Percentiles rank a stretch among this genome's conserved stretches.
Evolutionary conservation across 768 basidiomycete species (phyloP).

Genomic region (Cystoderma amianthinum): DNA sequence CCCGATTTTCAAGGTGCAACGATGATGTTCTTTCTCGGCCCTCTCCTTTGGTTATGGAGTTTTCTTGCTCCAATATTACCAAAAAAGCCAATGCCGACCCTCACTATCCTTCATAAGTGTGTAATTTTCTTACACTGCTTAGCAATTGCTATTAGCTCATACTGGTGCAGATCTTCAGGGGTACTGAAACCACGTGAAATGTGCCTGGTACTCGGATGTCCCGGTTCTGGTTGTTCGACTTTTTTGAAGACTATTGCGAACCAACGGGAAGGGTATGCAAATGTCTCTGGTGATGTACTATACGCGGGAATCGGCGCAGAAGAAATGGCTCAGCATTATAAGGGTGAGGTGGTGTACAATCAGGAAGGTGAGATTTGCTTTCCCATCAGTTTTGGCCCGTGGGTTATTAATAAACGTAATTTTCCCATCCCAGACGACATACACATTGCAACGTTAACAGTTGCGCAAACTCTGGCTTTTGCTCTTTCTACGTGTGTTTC

Average conservation of each 20-base stretch:
- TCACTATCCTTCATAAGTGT: conserved; percentile 57
- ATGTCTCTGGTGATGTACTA: conserved; percentile 62
- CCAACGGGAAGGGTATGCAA: conserved; percentile 56
- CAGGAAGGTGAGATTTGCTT: conserved; percentile 46
- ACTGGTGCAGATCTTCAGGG: conserved; percentile 56
- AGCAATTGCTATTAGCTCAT: not conserved
- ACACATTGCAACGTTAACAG: conserved; percentile 78
- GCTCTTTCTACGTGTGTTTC: conserved; percentile 49
- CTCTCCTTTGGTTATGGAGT: conserved; percentile 41
- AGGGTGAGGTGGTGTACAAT: conserved; percentile 76
- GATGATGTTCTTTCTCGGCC: conserved; percentile 43
- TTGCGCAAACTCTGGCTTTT: conserved; percentile 69
- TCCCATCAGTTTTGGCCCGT: not conserved
- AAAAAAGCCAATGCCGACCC: conserved; percentile 27
- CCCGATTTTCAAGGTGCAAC: conserved; percentile 29
- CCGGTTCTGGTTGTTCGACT: conserved; percentile 80
- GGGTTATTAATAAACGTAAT: not conserved
- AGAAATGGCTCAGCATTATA: conserved; percentile 73
- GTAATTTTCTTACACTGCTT: conserved; percentile 5
- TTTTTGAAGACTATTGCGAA: conserved; percentile 85
- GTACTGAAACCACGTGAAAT: conserved; percentile 76
- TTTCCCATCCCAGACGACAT: conserved; percentile 51
- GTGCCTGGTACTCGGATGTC: conserved; percentile 80
- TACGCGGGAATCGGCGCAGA: conserved; percentile 75
- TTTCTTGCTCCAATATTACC: conserved; percentile 32